Conservation (phyloP, 345 rosid genomes). For the Xanthoceras sorbifolium region DNA sequence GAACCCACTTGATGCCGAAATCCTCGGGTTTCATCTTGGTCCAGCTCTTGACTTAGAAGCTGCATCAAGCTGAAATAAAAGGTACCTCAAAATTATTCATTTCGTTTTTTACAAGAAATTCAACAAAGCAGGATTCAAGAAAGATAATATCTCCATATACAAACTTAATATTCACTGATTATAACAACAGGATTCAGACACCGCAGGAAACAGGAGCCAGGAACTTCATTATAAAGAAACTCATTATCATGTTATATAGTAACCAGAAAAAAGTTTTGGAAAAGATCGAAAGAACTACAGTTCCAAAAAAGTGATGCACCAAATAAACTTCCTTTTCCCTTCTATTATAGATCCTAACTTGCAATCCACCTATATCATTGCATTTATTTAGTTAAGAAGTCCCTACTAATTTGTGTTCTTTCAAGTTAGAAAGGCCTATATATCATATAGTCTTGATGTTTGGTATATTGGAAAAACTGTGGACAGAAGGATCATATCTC, state of each 20-base stretch:
- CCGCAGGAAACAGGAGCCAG: not conserved
- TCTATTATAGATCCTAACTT: not conserved
- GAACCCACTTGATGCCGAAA: slow-evolving; percentile 73
- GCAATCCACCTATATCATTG: not conserved
- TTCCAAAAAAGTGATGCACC: not conserved
- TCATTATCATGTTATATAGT: slow-evolving; percentile 1
- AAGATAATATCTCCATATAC: not conserved
- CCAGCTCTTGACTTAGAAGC: slow-evolving; percentile 75
- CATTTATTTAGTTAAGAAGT: not conserved
- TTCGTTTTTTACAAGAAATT: not conserved
- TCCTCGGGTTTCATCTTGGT: slow-evolving; percentile 66
- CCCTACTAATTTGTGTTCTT: not conserved
- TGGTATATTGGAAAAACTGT: slow-evolving; percentile 1
- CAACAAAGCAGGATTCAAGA: slow-evolving; percentile 3
- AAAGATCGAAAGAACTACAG: not conserved
- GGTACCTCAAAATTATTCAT: slow-evolving; percentile 8
- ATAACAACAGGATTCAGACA: slow-evolving; percentile 1
- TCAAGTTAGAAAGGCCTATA: not conserved
- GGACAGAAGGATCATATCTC: not conserved
- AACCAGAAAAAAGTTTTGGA: not conserved
- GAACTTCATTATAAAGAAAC: not conserved
- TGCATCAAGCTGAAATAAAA: slow-evolving; percentile 61
- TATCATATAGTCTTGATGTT: not conserved
- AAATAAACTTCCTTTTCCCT: not conserved
- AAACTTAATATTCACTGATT: not conserved